phyloP scores from a whole-genome alignment of 495 filamentous ascomycete species.

The Jackrogersella minutella region DNA sequence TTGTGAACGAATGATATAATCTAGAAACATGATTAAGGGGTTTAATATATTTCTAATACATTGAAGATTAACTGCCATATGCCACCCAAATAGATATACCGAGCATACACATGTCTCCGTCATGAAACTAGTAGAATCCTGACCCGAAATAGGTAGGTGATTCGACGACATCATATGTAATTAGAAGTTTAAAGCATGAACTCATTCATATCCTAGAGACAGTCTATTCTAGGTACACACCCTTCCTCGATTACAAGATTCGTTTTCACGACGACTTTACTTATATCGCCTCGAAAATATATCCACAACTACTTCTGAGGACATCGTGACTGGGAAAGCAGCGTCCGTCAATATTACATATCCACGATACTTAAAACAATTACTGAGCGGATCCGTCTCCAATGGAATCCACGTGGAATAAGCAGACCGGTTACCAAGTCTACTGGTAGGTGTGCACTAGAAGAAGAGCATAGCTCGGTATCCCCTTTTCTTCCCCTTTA shows the following conservation, averaged over 20 bases:
- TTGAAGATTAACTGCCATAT: not conserved
- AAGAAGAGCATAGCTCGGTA: not conserved
- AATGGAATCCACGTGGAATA: no score
- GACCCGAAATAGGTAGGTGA: slow-evolving; percentile 12
- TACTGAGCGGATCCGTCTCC: no score
- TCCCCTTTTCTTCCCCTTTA: not conserved
- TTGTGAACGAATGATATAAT: not conserved
- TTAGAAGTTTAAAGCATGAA: slow-evolving; percentile 1
- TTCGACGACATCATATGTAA: not conserved
- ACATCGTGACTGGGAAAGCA: not conserved
- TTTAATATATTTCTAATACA: not conserved
- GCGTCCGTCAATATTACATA: not conserved
- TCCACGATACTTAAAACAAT: no score
- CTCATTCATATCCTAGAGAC: not conserved
- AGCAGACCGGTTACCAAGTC: no score
- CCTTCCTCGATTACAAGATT: not conserved
- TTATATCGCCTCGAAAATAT: not conserved
- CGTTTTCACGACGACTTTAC: not conserved
- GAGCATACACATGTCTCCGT: not conserved
- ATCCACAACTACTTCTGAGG: no score
- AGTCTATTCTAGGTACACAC: not conserved
- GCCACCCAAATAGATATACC: not conserved
- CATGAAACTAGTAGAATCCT: not conserved
- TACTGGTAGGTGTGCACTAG: not conserved
- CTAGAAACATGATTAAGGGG: not conserved